Evolutionary conservation across 73 alveolate species (phyloP).

Genomic region (Urostyla sp.): DNA sequence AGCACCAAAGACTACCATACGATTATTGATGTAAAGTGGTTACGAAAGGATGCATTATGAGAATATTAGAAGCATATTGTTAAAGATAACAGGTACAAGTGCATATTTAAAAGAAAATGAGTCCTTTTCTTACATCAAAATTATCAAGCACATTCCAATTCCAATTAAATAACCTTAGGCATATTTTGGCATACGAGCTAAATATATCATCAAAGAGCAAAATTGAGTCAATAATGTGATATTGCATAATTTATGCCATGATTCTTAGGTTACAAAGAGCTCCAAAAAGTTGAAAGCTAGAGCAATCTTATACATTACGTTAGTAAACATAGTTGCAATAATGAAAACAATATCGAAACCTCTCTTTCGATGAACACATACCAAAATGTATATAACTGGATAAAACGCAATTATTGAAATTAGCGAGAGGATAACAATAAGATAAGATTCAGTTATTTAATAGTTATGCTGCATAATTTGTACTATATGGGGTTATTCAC

Average conservation of each 20-base stretch:
- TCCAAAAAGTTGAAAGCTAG: background rate
- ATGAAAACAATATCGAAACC: slow-evolving; percentile 15
- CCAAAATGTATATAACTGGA: slow-evolving; percentile 1
- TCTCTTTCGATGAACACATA: background rate
- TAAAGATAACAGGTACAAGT: slow-evolving; percentile 22
- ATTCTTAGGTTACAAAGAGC: background rate
- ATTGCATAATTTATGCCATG: slow-evolving; percentile 34
- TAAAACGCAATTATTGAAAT: slow-evolving; percentile 7
- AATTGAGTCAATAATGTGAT: background rate
- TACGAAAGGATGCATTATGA: background rate
- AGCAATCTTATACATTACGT: slow-evolving; percentile 11
- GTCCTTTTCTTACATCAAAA: slow-evolving; percentile 32
- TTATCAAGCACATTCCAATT: background rate
- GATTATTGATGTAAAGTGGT: slow-evolving; percentile 25
- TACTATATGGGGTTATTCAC: background rate
- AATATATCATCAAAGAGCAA: slow-evolving; percentile 19
- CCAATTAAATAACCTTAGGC: slow-evolving; percentile 27
- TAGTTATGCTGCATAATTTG: slow-evolving; percentile 38
- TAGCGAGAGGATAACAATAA: slow-evolving; percentile 7
- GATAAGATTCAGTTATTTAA: background rate
- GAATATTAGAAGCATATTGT: background rate
- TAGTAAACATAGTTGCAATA: background rate
- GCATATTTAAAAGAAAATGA: slow-evolving; percentile 30
- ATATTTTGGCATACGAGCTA: slow-evolving; percentile 29
- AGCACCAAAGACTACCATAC: slow-evolving; percentile 35